phyloP scores from a whole-genome alignment of 192 early-diverging fungal species.

The Gigaspora rosea region DNA sequence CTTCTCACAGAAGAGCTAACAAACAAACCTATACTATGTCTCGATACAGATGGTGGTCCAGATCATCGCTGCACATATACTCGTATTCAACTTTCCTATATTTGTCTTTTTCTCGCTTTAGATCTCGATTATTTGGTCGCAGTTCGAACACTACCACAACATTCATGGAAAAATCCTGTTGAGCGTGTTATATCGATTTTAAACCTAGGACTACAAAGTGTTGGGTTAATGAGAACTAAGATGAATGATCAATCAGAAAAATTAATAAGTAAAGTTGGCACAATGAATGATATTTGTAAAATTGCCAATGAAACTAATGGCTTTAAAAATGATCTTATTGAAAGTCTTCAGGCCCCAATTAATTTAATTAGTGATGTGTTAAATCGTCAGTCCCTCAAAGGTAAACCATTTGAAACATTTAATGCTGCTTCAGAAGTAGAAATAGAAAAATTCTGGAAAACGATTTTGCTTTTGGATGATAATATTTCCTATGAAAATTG shows the following conservation, averaged over 20 bases:
- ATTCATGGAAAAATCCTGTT: neutral
- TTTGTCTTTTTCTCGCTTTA: neutral
- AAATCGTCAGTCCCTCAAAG: too few species aligned
- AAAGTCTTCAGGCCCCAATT: neutral
- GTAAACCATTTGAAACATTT: neutral
- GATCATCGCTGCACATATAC: neutral
- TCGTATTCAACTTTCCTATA: neutral
- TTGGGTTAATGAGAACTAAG: neutral
- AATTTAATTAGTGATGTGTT: neutral
- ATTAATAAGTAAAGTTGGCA: neutral
- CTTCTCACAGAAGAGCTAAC: neutral
- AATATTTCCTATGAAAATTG: neutral
- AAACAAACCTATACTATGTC: neutral
- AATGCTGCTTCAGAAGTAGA: neutral
- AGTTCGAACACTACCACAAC: neutral
- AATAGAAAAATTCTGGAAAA: neutral
- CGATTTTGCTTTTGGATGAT: neutral
- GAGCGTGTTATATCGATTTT: neutral
- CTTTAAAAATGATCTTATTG: neutral
- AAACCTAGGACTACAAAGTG: neutral
- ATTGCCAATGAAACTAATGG: neutral
- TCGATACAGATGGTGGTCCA: neutral
- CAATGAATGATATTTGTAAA: neutral
- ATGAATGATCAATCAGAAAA: neutral
- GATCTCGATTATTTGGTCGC: neutral